Evolutionary conservation across 1,139 yeast species (phyloP), one percentile per base, ranked within the genome.

Genomic region (Sugiyamaella pinicola): DNA sequence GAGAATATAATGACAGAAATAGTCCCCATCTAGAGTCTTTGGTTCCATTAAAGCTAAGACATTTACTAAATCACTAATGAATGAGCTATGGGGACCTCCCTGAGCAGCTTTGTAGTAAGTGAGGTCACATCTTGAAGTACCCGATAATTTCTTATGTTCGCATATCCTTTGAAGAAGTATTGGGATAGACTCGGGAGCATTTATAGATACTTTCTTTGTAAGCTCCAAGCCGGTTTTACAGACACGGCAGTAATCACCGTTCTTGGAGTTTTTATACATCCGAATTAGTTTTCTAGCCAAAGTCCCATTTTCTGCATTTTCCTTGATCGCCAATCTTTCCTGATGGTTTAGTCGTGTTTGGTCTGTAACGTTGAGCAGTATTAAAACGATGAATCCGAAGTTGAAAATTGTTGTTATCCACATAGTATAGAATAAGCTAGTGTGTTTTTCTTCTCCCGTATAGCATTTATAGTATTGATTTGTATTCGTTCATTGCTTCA

Each of bases 1-100:
- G 49, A 77, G 75, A 60, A 78, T 74, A 62, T 71, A 80, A 61
- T 79, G 75, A 63, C 85, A 81, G 64, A 77, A 78, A 55, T 78
- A 76, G 52, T 78, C 78, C 26, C 82, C 83, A 61, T 81, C 85
- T 31, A 73, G 10, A 24, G 66, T 61, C 7, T 50, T 49, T 10
- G 82, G 79, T 57, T 77, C 77, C 74, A 80, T 77, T 46, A 75
- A 58, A 22, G 72, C 70, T 26, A 79, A 63, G 69, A 79, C 66
- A 56, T 77, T 76, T 5, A 77, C 73, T 57, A 80, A 76, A 59
- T 80, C 82, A 2, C 61, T 57, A 15, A 49, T 49, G 57, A 59
- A 49, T 50, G 53, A 51, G 8, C 61, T 56, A 34, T 52, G 56
- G 17, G 37, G 40, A 9, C 42, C 48, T 10, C 47, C 47, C 5